Base-by-base conservation (phyloP, 768 basidiomycete genomes). In the Boletus reticuloceps region DNA sequence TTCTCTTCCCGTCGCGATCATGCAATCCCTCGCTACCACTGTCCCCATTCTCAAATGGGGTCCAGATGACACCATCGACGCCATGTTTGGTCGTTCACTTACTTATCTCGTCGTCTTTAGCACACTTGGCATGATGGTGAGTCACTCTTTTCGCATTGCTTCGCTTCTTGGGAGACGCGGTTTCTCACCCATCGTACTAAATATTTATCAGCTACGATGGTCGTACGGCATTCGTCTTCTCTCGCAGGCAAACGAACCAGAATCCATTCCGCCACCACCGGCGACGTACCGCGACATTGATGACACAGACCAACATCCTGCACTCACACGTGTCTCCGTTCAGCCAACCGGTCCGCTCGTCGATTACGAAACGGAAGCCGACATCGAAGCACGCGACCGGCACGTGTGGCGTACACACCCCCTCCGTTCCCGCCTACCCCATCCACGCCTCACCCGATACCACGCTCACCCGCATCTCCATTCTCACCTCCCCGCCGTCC, bases 51-150 rank as follows among this genome's bases (percentile, higher is more conserved):
- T 96, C 32, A 89, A 88, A 64, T 94, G 94, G 92, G 86, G 79
- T 10, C 58, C 75, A 4, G 83, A 90, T 51, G 95, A 98, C 68
- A 89, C 83, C 64, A 79, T 83, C 60, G 81, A 95, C 60, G 85
- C 87, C 22, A 98, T 96, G 91, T 80, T 98, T 31, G 95, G 95
- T 31, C 82, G 97, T 9, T 93, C 91, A 0, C 74, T 96, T 53
- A 89, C 89, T 0, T 95, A 96, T 66, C 81, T 96, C 43, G 91
- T 97, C 8, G 78, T 98, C 20, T 95, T 95, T 69, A 94, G 91
- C 55, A 97, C 95, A 0, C 79, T 98, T 32, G 97, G 97, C 42
- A 96, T 96, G 94, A 84, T 98, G 64, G 91, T 94, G 64, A 62
- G 88, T 79, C 37, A 3, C 36, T 7, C 22, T n/a, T 31, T n/a